Conservation (phyloP, 169 alveolate genomes). For the Amoebophrya sp. region DNA sequence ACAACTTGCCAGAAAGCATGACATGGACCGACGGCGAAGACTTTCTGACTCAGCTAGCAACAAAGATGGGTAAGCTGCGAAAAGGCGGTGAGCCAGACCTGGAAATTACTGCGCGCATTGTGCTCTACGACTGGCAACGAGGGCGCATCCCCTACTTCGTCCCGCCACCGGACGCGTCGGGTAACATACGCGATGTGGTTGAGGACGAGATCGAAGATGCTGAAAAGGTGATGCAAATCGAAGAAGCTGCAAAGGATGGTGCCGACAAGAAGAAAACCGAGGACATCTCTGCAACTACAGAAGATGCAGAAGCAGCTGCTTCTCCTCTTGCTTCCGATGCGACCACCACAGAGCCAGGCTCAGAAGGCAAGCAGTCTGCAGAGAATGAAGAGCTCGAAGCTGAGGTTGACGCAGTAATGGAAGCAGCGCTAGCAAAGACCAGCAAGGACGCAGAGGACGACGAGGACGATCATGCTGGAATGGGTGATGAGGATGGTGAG, state of each 20-base stretch:
- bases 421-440: too few species aligned
- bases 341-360: not conserved
- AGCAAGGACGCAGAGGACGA: not conserved
- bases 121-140: conserved; percentile 83
- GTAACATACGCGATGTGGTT: not conserved
- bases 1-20: conserved; percentile 44
- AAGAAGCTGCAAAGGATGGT: not conserved
- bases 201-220: not conserved
- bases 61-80: conserved; percentile 70
- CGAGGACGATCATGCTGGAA: not conserved
- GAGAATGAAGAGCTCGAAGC: not conserved
- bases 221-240: not conserved
- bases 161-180: conserved; percentile 61
- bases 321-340: too few species aligned
- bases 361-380: not conserved
- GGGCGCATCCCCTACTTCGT: conserved; percentile 82
- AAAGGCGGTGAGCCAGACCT: conserved; percentile 87
- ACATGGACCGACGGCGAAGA: conserved; percentile 74
- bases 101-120: conserved; percentile 73
- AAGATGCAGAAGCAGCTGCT: not conserved
- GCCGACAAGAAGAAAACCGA: not conserved
- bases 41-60: conserved; percentile 71
- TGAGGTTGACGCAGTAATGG: too few species aligned
- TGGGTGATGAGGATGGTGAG: not conserved
- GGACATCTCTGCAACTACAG: not conserved